phyloP scores from a whole-genome alignment of 768 basidiomycete species.

The Lactifluus subvellereus region DNA sequence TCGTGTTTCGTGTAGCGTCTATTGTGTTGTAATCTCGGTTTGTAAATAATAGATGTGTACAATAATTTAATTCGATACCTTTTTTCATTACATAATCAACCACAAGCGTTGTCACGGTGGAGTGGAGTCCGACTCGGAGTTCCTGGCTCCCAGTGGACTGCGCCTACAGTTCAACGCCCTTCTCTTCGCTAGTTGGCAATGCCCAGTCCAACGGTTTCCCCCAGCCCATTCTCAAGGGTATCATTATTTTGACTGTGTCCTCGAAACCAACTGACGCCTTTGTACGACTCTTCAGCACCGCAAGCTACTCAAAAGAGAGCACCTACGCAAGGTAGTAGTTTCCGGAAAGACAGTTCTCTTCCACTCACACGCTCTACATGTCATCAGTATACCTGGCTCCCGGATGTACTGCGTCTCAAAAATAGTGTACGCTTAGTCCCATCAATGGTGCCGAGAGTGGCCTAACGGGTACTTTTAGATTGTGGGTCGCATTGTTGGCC shows the following conservation, averaged over 20 bases:
- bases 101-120: too few relatives aligned
- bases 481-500: constrained; percentile 65
- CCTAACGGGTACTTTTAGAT: constrained; percentile 42
- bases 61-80: background rate
- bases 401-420: constrained; percentile 79
- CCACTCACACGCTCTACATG: background rate
- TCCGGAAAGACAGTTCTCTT: background rate
- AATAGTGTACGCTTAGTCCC: constrained; percentile 55
- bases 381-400: constrained; percentile 78
- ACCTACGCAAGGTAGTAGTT: constrained; percentile 23
- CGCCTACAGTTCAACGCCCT: background rate
- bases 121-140: too few relatives aligned
- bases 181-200: background rate
- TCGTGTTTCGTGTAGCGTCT: constrained; percentile 11
- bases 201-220: background rate
- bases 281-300: constrained; percentile 2
- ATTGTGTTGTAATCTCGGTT: constrained; percentile 20
- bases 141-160: too few relatives aligned
- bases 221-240: background rate
- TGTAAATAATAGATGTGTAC: constrained; percentile 7
- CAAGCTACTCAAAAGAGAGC: constrained; percentile 21
- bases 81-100: constrained; percentile 2
- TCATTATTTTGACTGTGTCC: background rate
- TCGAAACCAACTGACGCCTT: background rate
- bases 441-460: background rate